phyloP scores from a whole-genome alignment of 2,329 filamentous ascomycete species.

The Nannizziopsis arthrosporioides region DNA sequence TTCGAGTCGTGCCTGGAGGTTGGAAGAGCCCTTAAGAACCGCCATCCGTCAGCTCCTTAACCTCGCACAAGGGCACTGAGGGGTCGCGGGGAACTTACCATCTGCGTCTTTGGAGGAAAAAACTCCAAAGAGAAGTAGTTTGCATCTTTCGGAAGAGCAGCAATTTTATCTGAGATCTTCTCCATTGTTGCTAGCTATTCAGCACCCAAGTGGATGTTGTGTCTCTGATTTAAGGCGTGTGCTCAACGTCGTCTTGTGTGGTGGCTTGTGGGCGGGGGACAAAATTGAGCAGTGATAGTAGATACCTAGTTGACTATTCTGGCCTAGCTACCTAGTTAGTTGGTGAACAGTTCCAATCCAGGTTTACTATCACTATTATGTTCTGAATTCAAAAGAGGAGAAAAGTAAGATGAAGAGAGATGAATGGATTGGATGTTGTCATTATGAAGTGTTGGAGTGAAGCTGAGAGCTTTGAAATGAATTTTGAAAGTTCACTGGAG shows the following conservation, averaged over 20 bases:
- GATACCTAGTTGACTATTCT: too few relatives aligned
- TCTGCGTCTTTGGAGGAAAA: slow-evolving; percentile 94
- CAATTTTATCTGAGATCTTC: slow-evolving; percentile 91
- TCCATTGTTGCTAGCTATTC: slow-evolving; percentile 33
- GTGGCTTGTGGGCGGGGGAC: background rate
- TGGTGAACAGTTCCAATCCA: too few relatives aligned
- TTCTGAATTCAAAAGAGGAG: too few relatives aligned
- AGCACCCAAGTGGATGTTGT: background rate
- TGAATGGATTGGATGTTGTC: too few relatives aligned
- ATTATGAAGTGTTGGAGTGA: too few relatives aligned
- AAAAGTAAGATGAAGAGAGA: too few relatives aligned
- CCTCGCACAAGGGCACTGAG: background rate
- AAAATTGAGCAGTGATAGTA: background rate
- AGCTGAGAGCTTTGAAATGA: too few relatives aligned
- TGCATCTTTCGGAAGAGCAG: slow-evolving; percentile 67
- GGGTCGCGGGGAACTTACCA: slow-evolving; percentile 41
- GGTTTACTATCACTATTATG: too few relatives aligned
- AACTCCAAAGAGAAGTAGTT: slow-evolving; percentile 96
- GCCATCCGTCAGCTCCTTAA: slow-evolving; percentile 17
- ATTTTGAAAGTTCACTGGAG: too few relatives aligned
- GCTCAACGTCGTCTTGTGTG: too few relatives aligned
- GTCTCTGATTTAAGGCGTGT: too few relatives aligned
- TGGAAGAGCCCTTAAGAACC: slow-evolving; percentile 60
- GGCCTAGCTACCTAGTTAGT: too few relatives aligned
- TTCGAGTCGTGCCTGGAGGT: slow-evolving; percentile 82